Percentiles rank a stretch among this genome's conserved stretches.
phyloP scores from a whole-genome alignment of 148 eudicot genomes.

The Bassia scoparia region DNA sequence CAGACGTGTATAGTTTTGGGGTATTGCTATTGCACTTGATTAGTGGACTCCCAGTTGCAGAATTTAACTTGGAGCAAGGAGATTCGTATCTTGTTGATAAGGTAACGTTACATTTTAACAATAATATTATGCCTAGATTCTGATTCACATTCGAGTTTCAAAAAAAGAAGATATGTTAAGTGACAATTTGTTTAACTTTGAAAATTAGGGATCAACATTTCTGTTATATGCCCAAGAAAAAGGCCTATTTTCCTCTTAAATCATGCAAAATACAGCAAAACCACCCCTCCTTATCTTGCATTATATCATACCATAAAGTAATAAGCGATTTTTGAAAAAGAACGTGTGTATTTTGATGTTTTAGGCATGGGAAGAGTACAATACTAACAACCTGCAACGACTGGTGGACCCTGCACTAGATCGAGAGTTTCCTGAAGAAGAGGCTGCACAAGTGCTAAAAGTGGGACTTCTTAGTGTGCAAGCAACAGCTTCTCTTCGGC shows the following conservation, averaged over 20 bases:
- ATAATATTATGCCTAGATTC: neutral
- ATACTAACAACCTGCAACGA: constrained; percentile 27
- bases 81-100: constrained; percentile 58
- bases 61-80: constrained; percentile 40
- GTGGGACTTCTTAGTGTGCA: constrained; percentile 71
- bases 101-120: constrained; percentile 30
- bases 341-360: neutral
- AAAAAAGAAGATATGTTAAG: too few relatives aligned
- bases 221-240: too few relatives aligned
- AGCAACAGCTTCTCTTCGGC: constrained; percentile 45
- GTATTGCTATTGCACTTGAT: constrained; percentile 43
- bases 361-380: constrained; percentile 68
- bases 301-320: neutral
- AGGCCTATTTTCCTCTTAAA: too few relatives aligned
- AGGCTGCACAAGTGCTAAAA: constrained; percentile 45
- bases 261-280: too few relatives aligned
- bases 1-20: constrained; percentile 68
- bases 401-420: constrained; percentile 48
- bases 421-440: constrained; percentile 34
- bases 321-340: neutral
- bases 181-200: too few relatives aligned
- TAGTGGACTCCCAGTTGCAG: constrained; percentile 35
- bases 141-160: neutral
- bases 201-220: too few relatives aligned
- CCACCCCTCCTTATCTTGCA: neutral